Percentiles rank a stretch among this genome's conserved stretches.
Evolutionary conservation across 2,329 filamentous ascomycete species (phyloP).

Genomic region (Xylariales sp.): DNA sequence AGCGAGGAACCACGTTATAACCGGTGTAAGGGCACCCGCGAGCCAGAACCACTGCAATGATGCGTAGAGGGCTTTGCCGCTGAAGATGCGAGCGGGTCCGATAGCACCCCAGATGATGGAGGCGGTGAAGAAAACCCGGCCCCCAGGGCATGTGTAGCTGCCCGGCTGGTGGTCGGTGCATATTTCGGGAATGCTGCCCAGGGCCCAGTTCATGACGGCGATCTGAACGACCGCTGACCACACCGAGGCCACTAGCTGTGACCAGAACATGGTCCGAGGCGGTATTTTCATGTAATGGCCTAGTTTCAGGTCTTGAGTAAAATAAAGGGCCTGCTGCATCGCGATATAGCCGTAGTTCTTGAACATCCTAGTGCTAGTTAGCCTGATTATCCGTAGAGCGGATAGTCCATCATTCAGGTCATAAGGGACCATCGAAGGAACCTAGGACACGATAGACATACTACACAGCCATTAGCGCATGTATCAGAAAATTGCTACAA

Average conservation of each 20-base stretch:
- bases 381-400: background rate
- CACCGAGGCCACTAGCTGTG: constrained; percentile 61
- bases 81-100: constrained; percentile 77
- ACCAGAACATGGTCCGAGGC: constrained; percentile 61
- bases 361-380: constrained; percentile 61
- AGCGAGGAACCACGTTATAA: constrained; percentile 72
- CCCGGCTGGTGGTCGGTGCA: constrained; percentile 66
- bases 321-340: constrained; percentile 74
- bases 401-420: background rate
- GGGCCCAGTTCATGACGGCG: constrained; percentile 73
- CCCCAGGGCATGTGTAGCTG: constrained; percentile 67
- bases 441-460: background rate
- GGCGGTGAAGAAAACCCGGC: constrained; percentile 72
- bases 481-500: background rate
- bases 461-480: constrained; percentile 15
- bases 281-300: constrained; percentile 69
- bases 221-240: constrained; percentile 65
- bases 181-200: constrained; percentile 70
- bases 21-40: constrained; percentile 70
- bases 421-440: too few species aligned
- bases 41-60: constrained; percentile 78
- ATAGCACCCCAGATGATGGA: constrained; percentile 81
- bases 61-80: constrained; percentile 69
- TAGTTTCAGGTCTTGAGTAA: constrained; percentile 73
- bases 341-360: constrained; percentile 78